phyloP scores from a whole-genome alignment of 306 rosid species.

The Leucaena leucocephala region DNA sequence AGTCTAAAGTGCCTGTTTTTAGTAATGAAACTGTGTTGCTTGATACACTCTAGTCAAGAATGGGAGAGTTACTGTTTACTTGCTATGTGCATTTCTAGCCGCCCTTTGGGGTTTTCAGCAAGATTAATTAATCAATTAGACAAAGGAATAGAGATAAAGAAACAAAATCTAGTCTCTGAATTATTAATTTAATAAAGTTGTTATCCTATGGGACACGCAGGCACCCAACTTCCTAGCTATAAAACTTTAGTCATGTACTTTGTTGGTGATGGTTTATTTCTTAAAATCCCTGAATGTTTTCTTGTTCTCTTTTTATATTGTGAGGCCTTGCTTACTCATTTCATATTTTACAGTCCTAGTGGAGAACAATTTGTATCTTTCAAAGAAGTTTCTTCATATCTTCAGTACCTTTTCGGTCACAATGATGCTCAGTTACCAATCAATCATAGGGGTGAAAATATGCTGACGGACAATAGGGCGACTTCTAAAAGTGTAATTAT shows the following conservation, averaged over 20 bases:
- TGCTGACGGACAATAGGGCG: conserved; percentile 40
- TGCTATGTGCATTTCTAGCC: neutral
- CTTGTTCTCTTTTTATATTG: neutral
- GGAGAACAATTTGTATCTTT: conserved; percentile 82
- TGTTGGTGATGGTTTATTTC: neutral
- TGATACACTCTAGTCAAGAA: neutral
- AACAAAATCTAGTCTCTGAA: neutral
- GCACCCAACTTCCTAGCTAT: neutral
- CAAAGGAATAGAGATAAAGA: neutral
- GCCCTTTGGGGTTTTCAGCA: neutral
- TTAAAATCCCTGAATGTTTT: neutral
- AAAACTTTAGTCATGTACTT: neutral
- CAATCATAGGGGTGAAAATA: conserved; percentile 44
- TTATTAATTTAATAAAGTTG: neutral
- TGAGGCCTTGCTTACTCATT: conserved; percentile 28
- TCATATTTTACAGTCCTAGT: conserved; percentile 65
- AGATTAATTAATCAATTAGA: neutral
- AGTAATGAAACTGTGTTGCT: neutral
- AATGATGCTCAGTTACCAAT: conserved; percentile 35
- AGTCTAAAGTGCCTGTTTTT: neutral
- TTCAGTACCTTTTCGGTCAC: conserved; percentile 54
- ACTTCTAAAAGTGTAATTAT: conserved; percentile 53
- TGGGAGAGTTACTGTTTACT: neutral
- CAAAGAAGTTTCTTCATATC: conserved; percentile 68
- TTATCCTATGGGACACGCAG: neutral